phyloP scores from a whole-genome alignment of 2,329 filamentous ascomycete species.

The Alternaria arborescens region DNA sequence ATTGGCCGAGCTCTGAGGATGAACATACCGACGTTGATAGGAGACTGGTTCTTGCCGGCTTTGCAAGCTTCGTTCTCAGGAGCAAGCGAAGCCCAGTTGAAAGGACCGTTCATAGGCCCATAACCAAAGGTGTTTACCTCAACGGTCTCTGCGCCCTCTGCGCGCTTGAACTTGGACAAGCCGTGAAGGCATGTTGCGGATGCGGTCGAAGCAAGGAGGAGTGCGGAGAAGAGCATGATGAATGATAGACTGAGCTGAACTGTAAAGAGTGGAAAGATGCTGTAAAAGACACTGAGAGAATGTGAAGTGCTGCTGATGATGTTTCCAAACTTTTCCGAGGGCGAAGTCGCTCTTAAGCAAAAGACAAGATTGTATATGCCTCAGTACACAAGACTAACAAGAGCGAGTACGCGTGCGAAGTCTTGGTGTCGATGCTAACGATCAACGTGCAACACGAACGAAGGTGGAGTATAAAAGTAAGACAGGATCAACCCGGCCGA shows the following conservation, averaged over 20 bases:
- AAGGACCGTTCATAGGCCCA: conserved; percentile 56
- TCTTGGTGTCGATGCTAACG: conserved; percentile 13
- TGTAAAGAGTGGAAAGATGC: not conserved
- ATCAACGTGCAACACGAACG: conserved; percentile 22
- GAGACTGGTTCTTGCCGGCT: conserved; percentile 62
- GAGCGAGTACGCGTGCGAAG: conserved; percentile 1
- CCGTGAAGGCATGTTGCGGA: conserved; percentile 55
- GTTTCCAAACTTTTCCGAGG: not conserved
- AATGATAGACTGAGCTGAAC: not conserved
- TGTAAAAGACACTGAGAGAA: not conserved
- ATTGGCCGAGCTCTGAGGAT: not conserved
- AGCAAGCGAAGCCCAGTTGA: conserved; percentile 62
- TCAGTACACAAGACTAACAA: not conserved
- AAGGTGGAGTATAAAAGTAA: conserved; percentile 12
- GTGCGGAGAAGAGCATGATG: conserved; percentile 44
- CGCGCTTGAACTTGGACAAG: conserved; percentile 50
- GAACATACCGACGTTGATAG: conserved; percentile 61
- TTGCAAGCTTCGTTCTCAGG: conserved; percentile 59
- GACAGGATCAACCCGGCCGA: conserved; percentile 25
- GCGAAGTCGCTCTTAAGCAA: conserved; percentile 1
- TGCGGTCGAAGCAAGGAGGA: conserved; percentile 45
- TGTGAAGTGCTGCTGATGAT: conserved; percentile 1
- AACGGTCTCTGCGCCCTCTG: conserved; percentile 35
- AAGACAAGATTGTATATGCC: conserved; percentile 3
- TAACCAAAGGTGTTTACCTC: conserved; percentile 54